phyloP scores from a whole-genome alignment of 306 rosid species.

The Lagenaria siceraria region DNA sequence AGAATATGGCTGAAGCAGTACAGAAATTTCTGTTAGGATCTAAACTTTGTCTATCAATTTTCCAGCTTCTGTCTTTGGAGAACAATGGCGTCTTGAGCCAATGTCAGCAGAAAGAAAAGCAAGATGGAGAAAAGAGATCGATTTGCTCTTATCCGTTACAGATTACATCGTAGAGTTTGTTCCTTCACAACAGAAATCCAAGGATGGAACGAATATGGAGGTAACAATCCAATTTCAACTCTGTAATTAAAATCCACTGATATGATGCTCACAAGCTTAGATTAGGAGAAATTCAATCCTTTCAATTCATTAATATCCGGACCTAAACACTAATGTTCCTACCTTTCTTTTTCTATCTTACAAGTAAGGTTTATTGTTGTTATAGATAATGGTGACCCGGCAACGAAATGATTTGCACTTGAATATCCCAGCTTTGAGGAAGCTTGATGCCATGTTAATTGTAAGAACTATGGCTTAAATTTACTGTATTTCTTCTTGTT shows the following conservation, averaged over 20 bases:
- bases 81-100: constrained; percentile 76
- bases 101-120: constrained; percentile 65
- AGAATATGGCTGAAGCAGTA: not conserved
- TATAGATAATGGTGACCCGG: constrained; percentile 82
- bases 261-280: not conserved
- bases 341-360: not conserved
- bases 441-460: constrained; percentile 80
- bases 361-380: constrained; percentile 5
- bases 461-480: constrained; percentile 32
- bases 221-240: constrained; percentile 18
- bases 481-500: not conserved
- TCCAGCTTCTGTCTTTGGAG: constrained; percentile 92
- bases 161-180: constrained; percentile 87
- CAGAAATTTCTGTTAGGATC: not conserved
- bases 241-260: not conserved
- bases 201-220: constrained; percentile 86
- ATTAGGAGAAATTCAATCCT: not conserved
- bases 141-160: constrained; percentile 74
- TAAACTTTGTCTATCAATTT: not conserved
- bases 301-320: not conserved
- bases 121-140: constrained; percentile 81
- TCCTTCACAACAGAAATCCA: constrained; percentile 65
- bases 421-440: constrained; percentile 84
- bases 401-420: constrained; percentile 86
- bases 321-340: not conserved